Evolutionary conservation across 148 eudicot genomes (phyloP).

Genomic region (Chenopodium album): DNA sequence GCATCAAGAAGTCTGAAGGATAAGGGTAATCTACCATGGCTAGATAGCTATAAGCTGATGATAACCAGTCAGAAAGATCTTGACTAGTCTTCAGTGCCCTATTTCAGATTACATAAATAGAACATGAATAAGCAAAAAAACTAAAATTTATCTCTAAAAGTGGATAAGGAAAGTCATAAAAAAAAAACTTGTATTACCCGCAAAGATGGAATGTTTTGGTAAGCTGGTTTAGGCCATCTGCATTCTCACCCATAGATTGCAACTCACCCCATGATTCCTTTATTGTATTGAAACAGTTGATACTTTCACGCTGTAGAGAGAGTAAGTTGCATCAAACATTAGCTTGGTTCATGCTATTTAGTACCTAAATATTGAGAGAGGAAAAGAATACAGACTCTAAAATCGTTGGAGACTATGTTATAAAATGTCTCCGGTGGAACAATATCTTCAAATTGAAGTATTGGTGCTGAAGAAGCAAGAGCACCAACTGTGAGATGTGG

Average conservation of each 20-base stretch:
- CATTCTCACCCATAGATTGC: conserved; percentile 42
- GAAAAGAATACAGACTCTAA: conserved; percentile 47
- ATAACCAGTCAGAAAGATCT: conserved; percentile 68
- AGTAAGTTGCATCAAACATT: neutral
- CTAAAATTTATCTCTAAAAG: neutral
- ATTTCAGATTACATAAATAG: conserved; percentile 21
- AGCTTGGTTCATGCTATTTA: neutral
- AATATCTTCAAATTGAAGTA: conserved; percentile 89
- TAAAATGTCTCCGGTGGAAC: conserved; percentile 81
- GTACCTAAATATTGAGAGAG: neutral
- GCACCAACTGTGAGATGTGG: conserved; percentile 90
- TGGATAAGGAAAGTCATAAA: neutral
- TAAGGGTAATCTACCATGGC: conserved; percentile 92
- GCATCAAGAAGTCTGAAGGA: conserved; percentile 71
- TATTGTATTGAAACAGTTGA: conserved; percentile 77
- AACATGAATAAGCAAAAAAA: conserved; percentile 9
- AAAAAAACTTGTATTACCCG: conserved; percentile 36
- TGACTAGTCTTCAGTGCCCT: conserved; percentile 57
- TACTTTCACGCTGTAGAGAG: conserved; percentile 63
- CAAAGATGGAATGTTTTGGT: conserved; percentile 68
- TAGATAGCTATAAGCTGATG: conserved; percentile 79
- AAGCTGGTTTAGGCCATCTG: conserved; percentile 57
- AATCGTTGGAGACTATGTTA: conserved; percentile 70
- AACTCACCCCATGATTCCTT: conserved; percentile 79
- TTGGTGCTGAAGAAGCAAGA: conserved; percentile 89